Percentiles rank a stretch among this genome's conserved stretches.
These are phyloP conservation scores for Aspergillus japonicus DNA, from an alignment of 2,329 filamentous ascomycete species.

Conservation along the genomic window DNA sequence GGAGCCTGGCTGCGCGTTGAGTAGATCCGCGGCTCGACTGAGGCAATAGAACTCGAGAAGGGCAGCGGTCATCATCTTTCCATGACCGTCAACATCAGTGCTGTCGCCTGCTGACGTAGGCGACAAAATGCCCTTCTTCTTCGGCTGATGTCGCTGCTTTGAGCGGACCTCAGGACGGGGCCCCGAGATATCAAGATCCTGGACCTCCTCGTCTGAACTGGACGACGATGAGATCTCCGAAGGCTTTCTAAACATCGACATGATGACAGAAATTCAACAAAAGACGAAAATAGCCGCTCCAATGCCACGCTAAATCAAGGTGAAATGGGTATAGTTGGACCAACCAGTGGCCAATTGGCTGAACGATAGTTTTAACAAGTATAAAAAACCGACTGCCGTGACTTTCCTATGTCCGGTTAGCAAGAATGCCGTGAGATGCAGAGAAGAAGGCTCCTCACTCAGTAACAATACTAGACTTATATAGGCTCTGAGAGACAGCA, in stretches of 20 bases:
- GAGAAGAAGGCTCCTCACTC: background rate
- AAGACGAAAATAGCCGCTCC: background rate
- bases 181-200: constrained; percentile 11
- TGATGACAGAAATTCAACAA: constrained; percentile 13
- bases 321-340: background rate
- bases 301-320: background rate
- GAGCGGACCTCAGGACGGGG: background rate
- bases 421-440: background rate
- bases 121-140: constrained; percentile 7
- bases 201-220: constrained; percentile 26
- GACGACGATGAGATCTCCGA: constrained; percentile 40
- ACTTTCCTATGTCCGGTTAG: background rate
- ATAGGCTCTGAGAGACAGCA: background rate
- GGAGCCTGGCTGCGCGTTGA: constrained; percentile 41
- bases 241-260: constrained; percentile 44
- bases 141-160: background rate
- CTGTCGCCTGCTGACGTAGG: constrained; percentile 5
- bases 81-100: constrained; percentile 36
- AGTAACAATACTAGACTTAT: background rate
- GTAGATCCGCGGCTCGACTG: constrained; percentile 44
- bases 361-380: background rate
- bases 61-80: constrained; percentile 44
- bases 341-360: constrained; percentile 2
- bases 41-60: constrained; percentile 48
- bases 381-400: background rate